A percentile compares a stretch with the other conserved stretches of the same genome.
phyloP scores from a whole-genome alignment of 495 filamentous ascomycete species.

The Penicillium desertorum region DNA sequence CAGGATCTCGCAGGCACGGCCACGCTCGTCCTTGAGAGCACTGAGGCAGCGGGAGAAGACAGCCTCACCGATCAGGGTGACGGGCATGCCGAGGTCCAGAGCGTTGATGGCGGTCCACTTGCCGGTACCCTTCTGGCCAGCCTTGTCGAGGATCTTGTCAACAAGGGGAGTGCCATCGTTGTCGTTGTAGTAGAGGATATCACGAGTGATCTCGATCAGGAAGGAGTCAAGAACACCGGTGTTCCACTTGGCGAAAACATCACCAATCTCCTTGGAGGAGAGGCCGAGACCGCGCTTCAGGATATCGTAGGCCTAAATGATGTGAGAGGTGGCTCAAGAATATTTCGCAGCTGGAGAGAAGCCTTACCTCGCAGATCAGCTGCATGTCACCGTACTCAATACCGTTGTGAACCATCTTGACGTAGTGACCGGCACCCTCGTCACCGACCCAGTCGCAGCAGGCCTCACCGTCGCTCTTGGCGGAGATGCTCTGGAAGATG shows the following conservation, averaged over 20 bases:
- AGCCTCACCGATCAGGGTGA: slow-evolving; percentile 95
- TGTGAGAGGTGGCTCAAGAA: background rate
- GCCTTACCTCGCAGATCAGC: slow-evolving; percentile 89
- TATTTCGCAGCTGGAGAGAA: slow-evolving; percentile 1
- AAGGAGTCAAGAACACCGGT: slow-evolving; percentile 98
- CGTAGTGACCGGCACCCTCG: slow-evolving; percentile 98
- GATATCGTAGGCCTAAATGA: slow-evolving; percentile 88
- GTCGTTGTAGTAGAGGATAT: slow-evolving; percentile 96
- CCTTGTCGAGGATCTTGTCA: slow-evolving; percentile 98
- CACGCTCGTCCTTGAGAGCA: slow-evolving; percentile 91
- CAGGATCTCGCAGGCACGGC: slow-evolving; percentile 75
- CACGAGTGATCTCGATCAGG: slow-evolving; percentile 97
- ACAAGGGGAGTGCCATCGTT: slow-evolving; percentile 87
- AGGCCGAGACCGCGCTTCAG: slow-evolving; percentile 95
- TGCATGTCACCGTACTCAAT: slow-evolving; percentile 99
- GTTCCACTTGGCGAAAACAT: slow-evolving; percentile 96
- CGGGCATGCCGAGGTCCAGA: slow-evolving; percentile 97
- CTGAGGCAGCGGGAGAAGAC: slow-evolving; percentile 94
- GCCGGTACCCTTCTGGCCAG: slow-evolving; percentile 98
- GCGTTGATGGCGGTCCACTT: slow-evolving; percentile 99
- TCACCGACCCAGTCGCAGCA: slow-evolving; percentile 99
- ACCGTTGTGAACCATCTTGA: slow-evolving; percentile 99
- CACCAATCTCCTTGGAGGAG: slow-evolving; percentile 85
- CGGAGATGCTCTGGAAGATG: slow-evolving; percentile 94
- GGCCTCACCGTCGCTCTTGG: slow-evolving; percentile 92